Base-by-base conservation (phyloP, 441 rosid species). In the Rhodomyrtus psidioides region DNA sequence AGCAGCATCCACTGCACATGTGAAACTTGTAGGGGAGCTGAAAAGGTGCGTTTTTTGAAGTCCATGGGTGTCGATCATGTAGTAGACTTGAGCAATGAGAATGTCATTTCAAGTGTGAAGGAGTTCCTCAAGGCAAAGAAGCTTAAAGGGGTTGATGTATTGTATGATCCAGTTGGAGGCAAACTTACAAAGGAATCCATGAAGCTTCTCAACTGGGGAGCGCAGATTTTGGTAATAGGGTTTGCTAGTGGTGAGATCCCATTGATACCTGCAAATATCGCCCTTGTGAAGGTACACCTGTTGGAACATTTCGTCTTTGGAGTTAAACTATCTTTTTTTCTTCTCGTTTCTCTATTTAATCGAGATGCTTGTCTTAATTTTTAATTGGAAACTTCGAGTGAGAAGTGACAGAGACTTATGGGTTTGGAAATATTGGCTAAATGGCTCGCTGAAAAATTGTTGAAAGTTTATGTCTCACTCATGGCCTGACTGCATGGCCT, bases 141-240 rank as follows among this genome's bases (percentile, higher is more conserved):
- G 88, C 96, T 96, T n/a, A 95, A 86, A 92, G 99, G 99, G 82
- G 96, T 97, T 53, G 98, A 95, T 90, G 95, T 96, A 34, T 88
- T 97, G 59, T 96, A 95, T 89, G 98, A 96, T 93, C 98, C 99
- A 81, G 99, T 97, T 17, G 99, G 98, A 84, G 97, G 99, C 85
- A 94, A 94, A 90, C 94, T 95, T 54, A 88, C 93, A 55, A 96
- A 94, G 87, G 97, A 96, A 53, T 62, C 93, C 60, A 87, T 96
- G 95, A 95, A 93, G 94, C 96, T 96, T 86, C 90, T 97, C 89
- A 96, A 92, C 44, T 96, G 98, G 98, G 96, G 99, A 87, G 99
- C 99, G 83, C 97, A 97, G 58, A 96, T 97, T 89, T 91, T 96
- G 56, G 93, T 95, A 60, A 96, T 96, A 34, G 99, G 98, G 44